Base-by-base conservation (phyloP, 371 early-diverging fungal species). In the Blakeslea trispora region DNA sequence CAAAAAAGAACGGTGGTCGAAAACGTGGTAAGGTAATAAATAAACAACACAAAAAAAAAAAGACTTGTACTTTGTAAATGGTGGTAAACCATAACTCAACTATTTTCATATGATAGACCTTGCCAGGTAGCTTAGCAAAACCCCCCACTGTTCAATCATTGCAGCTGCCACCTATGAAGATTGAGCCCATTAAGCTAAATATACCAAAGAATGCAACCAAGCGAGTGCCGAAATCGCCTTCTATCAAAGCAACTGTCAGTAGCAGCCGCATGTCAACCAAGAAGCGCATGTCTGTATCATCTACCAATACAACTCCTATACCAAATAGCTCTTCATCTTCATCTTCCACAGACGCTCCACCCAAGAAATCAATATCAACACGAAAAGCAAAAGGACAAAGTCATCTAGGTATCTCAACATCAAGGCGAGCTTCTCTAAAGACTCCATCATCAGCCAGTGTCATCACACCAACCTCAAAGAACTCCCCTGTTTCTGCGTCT, bases 91-190 rank as follows among this genome's bases (percentile, higher is more conserved):
- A n/a, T n/a, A n/a, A n/a, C n/a, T n/a, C n/a, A n/a, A n/a, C n/a
- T n/a, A n/a, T n/a, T n/a, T n/a, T n/a, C 15, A 22, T 24, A 23
- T 17, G 5, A 49, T 64, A 78, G 77, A 77, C 80, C 4, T 56
- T 80, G 21, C 80, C 80, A 23, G 80, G 80, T 11, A 80, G 57
- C 54, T 53, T 80, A 15, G 80, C 75, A 1, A 71, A 67, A n/a
- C 77, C 77, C 10, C 77, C 77, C 7, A 64, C 65, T 19, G 66
- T 80, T 40, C 69, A 73, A 40, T 53, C 74, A 0, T 34, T 74
- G 19, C 64, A 69, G 47, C 22, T 80, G 22, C 80, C 80, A 22
- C 80, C 80, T 5, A 80, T 80, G 77, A 80, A 76, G 22, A 41
- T 80, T 5, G 77, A 76, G 19, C 80, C 80, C 0, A 68, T 80